Evolutionary conservation across 148 eudicot genomes (phyloP).

Genomic region (Cornus controversa): DNA sequence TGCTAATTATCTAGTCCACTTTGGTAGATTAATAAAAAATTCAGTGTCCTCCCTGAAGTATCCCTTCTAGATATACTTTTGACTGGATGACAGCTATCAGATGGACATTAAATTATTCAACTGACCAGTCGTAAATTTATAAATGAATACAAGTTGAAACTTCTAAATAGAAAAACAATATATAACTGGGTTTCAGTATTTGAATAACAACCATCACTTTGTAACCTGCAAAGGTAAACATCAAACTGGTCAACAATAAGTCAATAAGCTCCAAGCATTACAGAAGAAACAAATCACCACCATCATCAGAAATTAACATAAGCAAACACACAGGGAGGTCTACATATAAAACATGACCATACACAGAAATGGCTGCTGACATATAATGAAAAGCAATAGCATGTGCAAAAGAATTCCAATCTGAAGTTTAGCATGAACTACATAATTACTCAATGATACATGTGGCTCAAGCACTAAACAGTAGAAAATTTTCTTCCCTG

Average conservation of each 20-base stretch:
- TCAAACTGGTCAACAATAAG: not conserved
- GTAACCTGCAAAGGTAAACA: slow-evolving; percentile 18
- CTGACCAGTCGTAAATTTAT: not conserved
- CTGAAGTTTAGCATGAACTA: not conserved
- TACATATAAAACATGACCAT: not conserved
- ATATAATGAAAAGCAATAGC: not conserved
- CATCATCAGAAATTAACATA: not conserved
- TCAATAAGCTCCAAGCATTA: not conserved
- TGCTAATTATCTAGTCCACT: slow-evolving; percentile 6
- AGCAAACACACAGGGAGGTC: slow-evolving; percentile 6
- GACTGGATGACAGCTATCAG: not conserved
- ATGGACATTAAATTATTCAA: too few species aligned
- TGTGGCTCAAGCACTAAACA: not conserved
- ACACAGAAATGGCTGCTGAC: not conserved
- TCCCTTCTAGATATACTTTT: not conserved
- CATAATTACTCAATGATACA: not conserved
- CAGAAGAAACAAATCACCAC: not conserved
- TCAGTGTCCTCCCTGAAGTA: not conserved
- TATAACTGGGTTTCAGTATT: not conserved
- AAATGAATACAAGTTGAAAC: not conserved
- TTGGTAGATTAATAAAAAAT: slow-evolving; percentile 2
- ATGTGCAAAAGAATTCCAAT: not conserved
- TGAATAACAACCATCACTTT: not conserved
- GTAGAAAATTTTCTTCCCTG: not conserved
- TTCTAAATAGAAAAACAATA: too few species aligned